Base-by-base conservation (phyloP, 2,329 filamentous ascomycete species). In the Clarireedia paspali region DNA sequence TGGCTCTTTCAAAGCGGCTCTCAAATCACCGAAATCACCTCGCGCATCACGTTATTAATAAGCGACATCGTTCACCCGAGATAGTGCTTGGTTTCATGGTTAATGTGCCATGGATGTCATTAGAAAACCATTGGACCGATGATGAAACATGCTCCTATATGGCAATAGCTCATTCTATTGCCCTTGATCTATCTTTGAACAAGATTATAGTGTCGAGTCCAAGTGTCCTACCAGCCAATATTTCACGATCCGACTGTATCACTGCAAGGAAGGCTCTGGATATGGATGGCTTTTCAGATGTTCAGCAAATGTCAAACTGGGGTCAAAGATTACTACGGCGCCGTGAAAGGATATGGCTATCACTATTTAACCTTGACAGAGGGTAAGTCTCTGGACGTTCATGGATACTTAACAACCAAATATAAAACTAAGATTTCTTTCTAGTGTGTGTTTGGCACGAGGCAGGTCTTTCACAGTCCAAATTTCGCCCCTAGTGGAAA, bases 51-150 rank as follows among this genome's bases (percentile, higher is more conserved):
- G 77, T 89, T 45, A 82, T 85, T 50, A 71, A 76, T 0, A 77
- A 79, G 47, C 80, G 84, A 2, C 79, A 83, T 63, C 79, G 84
- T 55, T 89, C 86, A 0, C 84, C 88, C 5, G 86, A 89, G 66
- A 88, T 89, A 55, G 82, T 89, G 0, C 72, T 89, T 1, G 86
- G 83, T 0, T 89, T 89, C 65, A 85, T 89, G 81, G 78, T 88
- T 34, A 88, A 88, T 59, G 79, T 89, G 6, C 86, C 86, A 0
- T 89, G 86, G 86, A 88, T 89, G 78, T 81, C 81, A 30, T 83
- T 83, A 1, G 83, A 83, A 2, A 73, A 79, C 57, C 82, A 86
- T 63, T 84, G 82, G 67, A 83, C 83, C 9, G 85, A 89, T 60
- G 86, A 89, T 58, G 85, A 88, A 63, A 88, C 86, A 0, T 88